phyloP scores from a whole-genome alignment of 2,329 filamentous ascomycete genomes.

The Polytolypa hystricis region DNA sequence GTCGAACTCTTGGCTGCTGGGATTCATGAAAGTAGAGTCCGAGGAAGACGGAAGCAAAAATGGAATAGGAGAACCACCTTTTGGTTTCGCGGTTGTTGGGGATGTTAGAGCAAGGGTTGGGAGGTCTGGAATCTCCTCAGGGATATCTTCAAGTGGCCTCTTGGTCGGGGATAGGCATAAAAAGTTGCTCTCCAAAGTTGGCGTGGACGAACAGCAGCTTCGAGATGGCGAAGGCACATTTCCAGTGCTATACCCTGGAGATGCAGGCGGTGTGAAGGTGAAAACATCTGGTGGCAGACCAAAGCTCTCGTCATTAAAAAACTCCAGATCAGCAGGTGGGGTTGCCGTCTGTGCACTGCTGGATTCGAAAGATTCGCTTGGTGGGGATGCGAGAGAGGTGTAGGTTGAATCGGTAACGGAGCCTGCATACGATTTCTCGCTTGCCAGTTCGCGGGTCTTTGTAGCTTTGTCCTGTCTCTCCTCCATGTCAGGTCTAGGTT shows the following conservation, averaged over 20 bases:
- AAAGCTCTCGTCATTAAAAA: slow-evolving; percentile 22
- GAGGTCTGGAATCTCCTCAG: slow-evolving; percentile 20
- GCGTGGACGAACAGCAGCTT: slow-evolving; percentile 27
- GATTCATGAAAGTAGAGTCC: slow-evolving; percentile 24
- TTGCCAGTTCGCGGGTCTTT: slow-evolving; percentile 37
- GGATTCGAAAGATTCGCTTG: slow-evolving; percentile 30
- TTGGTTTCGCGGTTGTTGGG: slow-evolving; percentile 9
- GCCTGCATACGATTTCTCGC: slow-evolving; percentile 25
- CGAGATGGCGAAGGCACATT: slow-evolving; percentile 27
- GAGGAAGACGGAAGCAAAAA: slow-evolving; percentile 28
- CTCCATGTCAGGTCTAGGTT: slow-evolving; percentile 49
- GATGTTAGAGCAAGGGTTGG: slow-evolving; percentile 14
- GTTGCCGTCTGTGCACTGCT: slow-evolving; percentile 28
- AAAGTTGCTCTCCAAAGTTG: slow-evolving; percentile 28
- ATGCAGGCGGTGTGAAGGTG: slow-evolving; percentile 37
- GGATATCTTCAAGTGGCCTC: slow-evolving; percentile 19
- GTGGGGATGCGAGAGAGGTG: slow-evolving; percentile 28
- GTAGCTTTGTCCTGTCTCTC: slow-evolving; percentile 46
- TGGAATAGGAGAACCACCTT: slow-evolving; percentile 13
- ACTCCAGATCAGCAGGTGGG: slow-evolving; percentile 21
- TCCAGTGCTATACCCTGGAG: slow-evolving; percentile 31
- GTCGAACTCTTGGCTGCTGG: slow-evolving; percentile 28
- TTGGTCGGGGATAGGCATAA: slow-evolving; percentile 26
- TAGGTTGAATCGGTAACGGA: slow-evolving; percentile 28
- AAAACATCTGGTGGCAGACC: slow-evolving; percentile 31